Conservation (phyloP, 2,329 filamentous ascomycete genomes). For the Arachnopeziza araneosa region DNA sequence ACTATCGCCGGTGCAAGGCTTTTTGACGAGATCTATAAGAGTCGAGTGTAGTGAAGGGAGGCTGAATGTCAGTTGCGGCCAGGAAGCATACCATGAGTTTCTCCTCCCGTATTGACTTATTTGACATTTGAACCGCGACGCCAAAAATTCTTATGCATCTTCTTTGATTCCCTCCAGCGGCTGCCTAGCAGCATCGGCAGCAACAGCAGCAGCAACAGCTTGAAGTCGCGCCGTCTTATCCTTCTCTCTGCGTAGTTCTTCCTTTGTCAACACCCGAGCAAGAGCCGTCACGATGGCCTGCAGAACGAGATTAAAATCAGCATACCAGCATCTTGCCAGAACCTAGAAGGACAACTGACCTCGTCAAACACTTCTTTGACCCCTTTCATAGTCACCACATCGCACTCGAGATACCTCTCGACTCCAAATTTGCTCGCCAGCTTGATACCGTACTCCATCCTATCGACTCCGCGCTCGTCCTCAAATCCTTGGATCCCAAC, state of each 20-base stretch:
- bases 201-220: not conserved
- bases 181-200: not conserved
- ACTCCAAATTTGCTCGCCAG: not conserved
- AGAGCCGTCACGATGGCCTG: not conserved
- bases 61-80: too few relatives aligned
- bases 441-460: not conserved
- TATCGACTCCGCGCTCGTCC: not conserved
- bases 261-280: not conserved
- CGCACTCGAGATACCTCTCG: not conserved
- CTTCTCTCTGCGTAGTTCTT: not conserved
- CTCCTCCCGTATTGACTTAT: not conserved
- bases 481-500: not conserved
- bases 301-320: not conserved
- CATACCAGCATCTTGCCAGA: not conserved
- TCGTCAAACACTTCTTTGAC: not conserved
- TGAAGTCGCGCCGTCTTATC: not conserved
- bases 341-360: not conserved
- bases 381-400: not conserved
- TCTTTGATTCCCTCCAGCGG: not conserved
- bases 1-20: too few relatives aligned
- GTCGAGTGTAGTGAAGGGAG: too few relatives aligned
- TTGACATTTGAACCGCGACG: not conserved
- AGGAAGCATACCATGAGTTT: too few relatives aligned
- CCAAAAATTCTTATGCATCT: not conserved
- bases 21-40: too few relatives aligned